These are phyloP conservation scores for Trichoderma breve DNA, from an alignment of 2,329 filamentous ascomycete genomes.

Conservation along the genomic window DNA sequence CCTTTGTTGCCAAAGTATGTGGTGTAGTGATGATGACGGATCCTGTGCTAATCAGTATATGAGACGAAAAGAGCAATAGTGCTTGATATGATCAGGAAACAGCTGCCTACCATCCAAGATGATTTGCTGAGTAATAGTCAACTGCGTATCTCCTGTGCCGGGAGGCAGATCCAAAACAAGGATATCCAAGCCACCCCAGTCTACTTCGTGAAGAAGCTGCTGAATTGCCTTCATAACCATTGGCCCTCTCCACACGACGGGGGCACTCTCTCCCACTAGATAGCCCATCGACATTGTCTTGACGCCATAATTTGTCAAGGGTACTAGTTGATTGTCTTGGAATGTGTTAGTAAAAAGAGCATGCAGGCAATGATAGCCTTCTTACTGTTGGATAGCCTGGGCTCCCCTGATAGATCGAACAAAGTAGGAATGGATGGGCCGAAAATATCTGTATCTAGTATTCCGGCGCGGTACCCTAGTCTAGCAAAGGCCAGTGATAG, in stretches of 20 bases:
- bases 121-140: constrained; percentile 95
- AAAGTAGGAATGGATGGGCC: constrained; percentile 92
- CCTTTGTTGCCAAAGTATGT: constrained; percentile 87
- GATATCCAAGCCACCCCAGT: constrained; percentile 87
- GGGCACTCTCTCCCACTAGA: constrained; percentile 73
- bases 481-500: constrained; percentile 83
- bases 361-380: constrained; percentile 19
- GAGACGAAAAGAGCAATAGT: constrained; percentile 6
- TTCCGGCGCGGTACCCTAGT: constrained; percentile 76
- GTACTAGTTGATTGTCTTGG: constrained; percentile 75
- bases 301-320: constrained; percentile 89
- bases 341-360: constrained; percentile 16
- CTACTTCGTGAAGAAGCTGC: constrained; percentile 90
- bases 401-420: constrained; percentile 77
- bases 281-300: constrained; percentile 99
- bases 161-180: constrained; percentile 89
- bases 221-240: constrained; percentile 98
- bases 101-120: constrained; percentile 68
- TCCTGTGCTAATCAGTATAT: constrained; percentile 42
- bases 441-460: constrained; percentile 95
- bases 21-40: constrained; percentile 89
- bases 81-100: background rate
- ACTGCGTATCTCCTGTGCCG: constrained; percentile 90
- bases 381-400: constrained; percentile 69
- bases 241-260: constrained; percentile 90